Evolutionary conservation across 129 eudicot species (phyloP).

Genomic region (Deinandra increscens): DNA sequence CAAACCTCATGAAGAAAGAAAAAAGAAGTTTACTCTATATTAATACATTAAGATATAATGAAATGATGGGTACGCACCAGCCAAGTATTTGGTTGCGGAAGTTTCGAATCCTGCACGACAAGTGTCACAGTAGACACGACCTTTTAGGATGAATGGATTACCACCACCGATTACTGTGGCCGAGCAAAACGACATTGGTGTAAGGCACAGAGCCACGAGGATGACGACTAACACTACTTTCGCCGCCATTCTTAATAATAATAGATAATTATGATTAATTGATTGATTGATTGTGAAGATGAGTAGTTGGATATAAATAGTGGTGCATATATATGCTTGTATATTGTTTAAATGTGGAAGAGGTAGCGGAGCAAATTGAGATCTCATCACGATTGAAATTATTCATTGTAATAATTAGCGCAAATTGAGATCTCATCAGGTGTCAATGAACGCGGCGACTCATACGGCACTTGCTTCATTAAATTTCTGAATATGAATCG

Average conservation of each 20-base stretch:
- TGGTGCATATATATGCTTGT: neutral
- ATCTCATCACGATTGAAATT: slow-evolving; percentile 22
- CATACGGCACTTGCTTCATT: too few relatives aligned
- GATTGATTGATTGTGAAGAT: slow-evolving; percentile 4
- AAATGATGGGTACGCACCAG: slow-evolving; percentile 32
- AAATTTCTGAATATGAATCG: too few relatives aligned
- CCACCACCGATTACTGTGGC: slow-evolving; percentile 1
- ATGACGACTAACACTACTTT: slow-evolving; percentile 32
- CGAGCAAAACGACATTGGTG: slow-evolving; percentile 34
- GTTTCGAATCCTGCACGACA: slow-evolving; percentile 83
- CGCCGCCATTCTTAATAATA: slow-evolving; percentile 15
- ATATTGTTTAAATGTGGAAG: too few relatives aligned
- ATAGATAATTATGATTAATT: neutral
- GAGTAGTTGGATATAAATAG: slow-evolving; percentile 13
- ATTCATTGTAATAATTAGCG: too few relatives aligned
- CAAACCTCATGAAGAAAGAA: too few relatives aligned
- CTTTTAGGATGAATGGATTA: slow-evolving; percentile 40
- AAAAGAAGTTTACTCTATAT: too few relatives aligned
- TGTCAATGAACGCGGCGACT: too few relatives aligned
- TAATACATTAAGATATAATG: too few relatives aligned
- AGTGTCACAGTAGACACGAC: slow-evolving; percentile 69
- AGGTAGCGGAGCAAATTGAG: slow-evolving; percentile 29
- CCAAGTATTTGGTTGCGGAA: slow-evolving; percentile 40
- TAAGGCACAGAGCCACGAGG: slow-evolving; percentile 38
- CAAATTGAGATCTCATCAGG: too few relatives aligned